A percentile compares a stretch with the other conserved stretches of the same genome.
Evolutionary conservation across 345 rosid species (phyloP).

Genomic region (Gossypium mustelinum): DNA sequence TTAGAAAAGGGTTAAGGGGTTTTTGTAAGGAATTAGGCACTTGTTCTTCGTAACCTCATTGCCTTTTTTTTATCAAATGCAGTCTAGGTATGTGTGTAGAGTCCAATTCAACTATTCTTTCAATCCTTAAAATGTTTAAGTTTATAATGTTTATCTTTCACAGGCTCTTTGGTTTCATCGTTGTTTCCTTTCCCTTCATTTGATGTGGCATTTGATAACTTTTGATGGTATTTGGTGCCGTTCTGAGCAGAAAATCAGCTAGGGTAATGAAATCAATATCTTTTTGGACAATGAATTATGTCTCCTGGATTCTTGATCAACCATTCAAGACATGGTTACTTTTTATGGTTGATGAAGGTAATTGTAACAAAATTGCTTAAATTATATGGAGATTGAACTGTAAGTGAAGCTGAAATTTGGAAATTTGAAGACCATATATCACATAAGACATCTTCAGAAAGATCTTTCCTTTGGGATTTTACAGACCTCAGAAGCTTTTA

Average conservation of each 20-base stretch:
- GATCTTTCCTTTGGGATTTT: constrained; percentile 40
- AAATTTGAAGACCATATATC: constrained; percentile 31
- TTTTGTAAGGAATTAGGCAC: not conserved
- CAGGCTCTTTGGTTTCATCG: constrained; percentile 90
- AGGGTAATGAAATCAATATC: constrained; percentile 15
- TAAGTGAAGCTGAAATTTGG: constrained; percentile 40
- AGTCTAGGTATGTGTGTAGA: not conserved
- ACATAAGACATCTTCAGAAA: constrained; percentile 35
- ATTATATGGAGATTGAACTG: constrained; percentile 21
- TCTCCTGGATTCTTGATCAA: constrained; percentile 48
- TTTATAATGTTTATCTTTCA: not conserved
- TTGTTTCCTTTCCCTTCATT: constrained; percentile 58
- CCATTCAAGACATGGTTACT: constrained; percentile 48
- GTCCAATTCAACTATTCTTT: not conserved
- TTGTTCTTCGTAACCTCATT: not conserved
- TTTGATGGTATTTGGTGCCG: constrained; percentile 13
- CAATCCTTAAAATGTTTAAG: not conserved
- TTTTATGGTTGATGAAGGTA: constrained; percentile 75
- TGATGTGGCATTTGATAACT: constrained; percentile 41
- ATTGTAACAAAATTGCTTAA: not conserved
- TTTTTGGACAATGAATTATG: constrained; percentile 57
- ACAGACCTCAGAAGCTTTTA: constrained; percentile 6
- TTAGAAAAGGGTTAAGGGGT: not conserved
- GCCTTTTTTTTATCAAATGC: not conserved
- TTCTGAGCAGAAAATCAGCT: constrained; percentile 22